These are phyloP conservation scores for Boletellus ananas DNA, from an alignment of 768 basidiomycete species.

Conservation along the genomic window DNA sequence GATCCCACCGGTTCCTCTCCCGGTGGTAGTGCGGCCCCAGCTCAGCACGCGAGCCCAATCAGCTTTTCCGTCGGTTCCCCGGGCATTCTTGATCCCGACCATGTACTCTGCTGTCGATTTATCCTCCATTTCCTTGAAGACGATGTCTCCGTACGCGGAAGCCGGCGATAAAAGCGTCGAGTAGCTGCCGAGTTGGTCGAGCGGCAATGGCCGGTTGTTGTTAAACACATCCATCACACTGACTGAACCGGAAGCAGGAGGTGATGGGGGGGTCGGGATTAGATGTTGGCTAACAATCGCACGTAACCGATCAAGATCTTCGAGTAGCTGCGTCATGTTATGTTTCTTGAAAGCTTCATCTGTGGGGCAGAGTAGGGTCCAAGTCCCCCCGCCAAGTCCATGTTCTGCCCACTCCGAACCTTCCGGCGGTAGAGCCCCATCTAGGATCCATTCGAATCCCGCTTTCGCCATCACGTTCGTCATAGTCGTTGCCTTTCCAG, in stretches of 20 bases:
- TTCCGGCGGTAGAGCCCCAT: constrained; percentile 76
- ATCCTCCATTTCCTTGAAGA: constrained; percentile 56
- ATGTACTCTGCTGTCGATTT: constrained; percentile 47
- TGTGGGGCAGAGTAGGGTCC: constrained; percentile 88
- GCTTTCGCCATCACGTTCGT: constrained; percentile 75
- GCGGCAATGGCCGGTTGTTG: constrained; percentile 67
- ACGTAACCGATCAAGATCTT: constrained; percentile 49
- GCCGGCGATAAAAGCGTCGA: constrained; percentile 66
- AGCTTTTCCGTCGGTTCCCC: constrained; percentile 56
- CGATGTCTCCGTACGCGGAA: constrained; percentile 76
- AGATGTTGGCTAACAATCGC: constrained; percentile 74
- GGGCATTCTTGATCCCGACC: constrained; percentile 70
- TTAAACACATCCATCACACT: constrained; percentile 39
- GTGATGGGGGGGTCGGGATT: constrained; percentile 44
- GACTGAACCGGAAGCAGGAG: constrained; percentile 19
- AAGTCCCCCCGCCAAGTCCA: constrained; percentile 51
- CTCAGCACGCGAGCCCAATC: constrained; percentile 65
- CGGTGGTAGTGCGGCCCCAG: constrained; percentile 76
- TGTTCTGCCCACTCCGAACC: constrained; percentile 61
- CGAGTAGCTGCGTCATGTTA: constrained; percentile 74
- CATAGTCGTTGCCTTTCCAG: constrained; percentile 90
- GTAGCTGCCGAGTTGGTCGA: constrained; percentile 72
- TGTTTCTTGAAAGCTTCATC: constrained; percentile 88
- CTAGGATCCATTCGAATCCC: constrained; percentile 86
- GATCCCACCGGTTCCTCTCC: constrained; percentile 78